These are phyloP conservation scores for Boletus fagicola DNA, from an alignment of 768 basidiomycete species.

Conservation along the genomic window DNA sequence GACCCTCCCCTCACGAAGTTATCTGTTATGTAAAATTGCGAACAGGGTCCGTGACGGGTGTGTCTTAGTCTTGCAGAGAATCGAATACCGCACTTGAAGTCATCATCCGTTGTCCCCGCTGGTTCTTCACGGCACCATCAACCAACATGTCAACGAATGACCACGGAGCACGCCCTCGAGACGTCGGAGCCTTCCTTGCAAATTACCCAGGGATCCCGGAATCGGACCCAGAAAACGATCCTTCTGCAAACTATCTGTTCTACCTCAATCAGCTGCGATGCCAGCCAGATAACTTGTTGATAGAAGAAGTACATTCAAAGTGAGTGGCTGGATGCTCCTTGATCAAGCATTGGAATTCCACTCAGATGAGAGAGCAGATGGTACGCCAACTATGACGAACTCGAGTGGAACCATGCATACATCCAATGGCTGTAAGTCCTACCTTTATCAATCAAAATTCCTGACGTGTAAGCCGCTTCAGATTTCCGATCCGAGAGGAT, in stretches of 20 bases:
- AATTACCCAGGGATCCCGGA: conserved; percentile 20
- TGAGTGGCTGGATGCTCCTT: conserved; percentile 27
- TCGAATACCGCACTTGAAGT: not conserved
- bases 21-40: not conserved
- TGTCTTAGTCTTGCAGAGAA: conserved; percentile 1
- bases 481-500: conserved; percentile 72
- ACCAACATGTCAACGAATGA: conserved; percentile 16
- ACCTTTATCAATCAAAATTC: not conserved
- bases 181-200: conserved; percentile 27
- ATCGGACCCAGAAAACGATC: conserved; percentile 7
- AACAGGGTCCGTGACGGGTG: too few relatives aligned
- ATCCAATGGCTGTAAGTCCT: conserved; percentile 75
- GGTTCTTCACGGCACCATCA: conserved; percentile 3
- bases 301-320: conserved; percentile 64
- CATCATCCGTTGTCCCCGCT: conserved; percentile 13
- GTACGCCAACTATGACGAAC: conserved; percentile 56
- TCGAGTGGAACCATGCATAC: conserved; percentile 70
- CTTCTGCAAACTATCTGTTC: conserved; percentile 53
- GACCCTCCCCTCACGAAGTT: not conserved
- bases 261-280: conserved; percentile 58
- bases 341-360: not conserved
- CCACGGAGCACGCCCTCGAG: conserved; percentile 14
- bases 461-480: conserved; percentile 23
- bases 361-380: conserved; percentile 45
- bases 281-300: conserved; percentile 56